Conservation (phyloP, 495 filamentous ascomycete species). For the Neurospora sp. region DNA sequence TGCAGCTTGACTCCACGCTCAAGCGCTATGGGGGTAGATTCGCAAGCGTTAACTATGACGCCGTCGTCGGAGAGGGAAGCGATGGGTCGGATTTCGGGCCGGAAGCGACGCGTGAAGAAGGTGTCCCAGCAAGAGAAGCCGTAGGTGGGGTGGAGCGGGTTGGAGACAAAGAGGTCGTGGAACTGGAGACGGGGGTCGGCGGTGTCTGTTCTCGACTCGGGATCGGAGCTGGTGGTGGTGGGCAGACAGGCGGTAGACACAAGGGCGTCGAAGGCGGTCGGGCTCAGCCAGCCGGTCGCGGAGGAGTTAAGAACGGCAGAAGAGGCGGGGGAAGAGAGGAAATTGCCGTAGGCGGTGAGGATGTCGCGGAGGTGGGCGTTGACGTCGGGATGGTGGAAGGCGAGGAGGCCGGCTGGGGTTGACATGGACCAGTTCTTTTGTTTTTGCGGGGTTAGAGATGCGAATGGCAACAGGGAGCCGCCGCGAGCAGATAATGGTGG, state of each 20-base stretch:
- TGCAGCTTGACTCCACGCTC: constrained; percentile 7
- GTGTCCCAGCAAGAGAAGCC: constrained; percentile 14
- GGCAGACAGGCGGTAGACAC: background rate
- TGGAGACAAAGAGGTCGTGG: background rate
- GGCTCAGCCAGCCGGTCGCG: background rate
- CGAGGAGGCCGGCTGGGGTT: background rate
- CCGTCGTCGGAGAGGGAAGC: constrained; percentile 21
- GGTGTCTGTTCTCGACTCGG: background rate
- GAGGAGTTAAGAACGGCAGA: background rate
- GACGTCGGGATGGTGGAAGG: background rate
- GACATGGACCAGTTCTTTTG: background rate
- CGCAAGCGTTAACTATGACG: constrained; percentile 28
- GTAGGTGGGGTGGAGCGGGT: background rate
- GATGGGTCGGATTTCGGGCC: constrained; percentile 26
- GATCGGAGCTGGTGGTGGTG: background rate
- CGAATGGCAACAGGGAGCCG: background rate
- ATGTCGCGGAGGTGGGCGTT: background rate
- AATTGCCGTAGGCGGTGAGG: background rate
- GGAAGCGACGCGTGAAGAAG: constrained; percentile 37
- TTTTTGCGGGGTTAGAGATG: background rate
- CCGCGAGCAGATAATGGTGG: background rate
- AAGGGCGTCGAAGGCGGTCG: background rate
- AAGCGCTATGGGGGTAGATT: constrained; percentile 22
- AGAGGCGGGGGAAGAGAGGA: background rate
- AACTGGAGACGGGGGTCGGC: background rate